Percentiles rank a stretch among this genome's conserved stretches.
These are phyloP conservation scores for Exophiala dermatitidis DNA, from an alignment of 2,329 filamentous ascomycete genomes.

Conservation along the genomic window DNA sequence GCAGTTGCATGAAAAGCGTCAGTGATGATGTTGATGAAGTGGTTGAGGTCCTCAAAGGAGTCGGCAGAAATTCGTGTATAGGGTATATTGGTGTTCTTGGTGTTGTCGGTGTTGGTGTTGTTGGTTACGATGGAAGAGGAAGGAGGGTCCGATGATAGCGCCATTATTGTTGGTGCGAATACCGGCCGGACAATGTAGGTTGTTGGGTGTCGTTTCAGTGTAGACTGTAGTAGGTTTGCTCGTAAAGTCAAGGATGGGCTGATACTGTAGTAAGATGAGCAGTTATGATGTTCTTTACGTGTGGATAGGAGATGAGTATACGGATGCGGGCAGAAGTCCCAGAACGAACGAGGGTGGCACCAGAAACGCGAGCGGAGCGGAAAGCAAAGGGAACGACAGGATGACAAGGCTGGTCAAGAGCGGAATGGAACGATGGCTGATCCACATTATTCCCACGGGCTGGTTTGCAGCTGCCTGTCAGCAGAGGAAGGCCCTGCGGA, in stretches of 20 bases:
- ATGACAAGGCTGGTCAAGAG: not conserved
- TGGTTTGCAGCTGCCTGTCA: not conserved
- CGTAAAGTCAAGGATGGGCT: no score
- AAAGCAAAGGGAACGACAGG: not conserved
- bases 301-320: not conserved
- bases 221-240: no score
- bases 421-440: not conserved
- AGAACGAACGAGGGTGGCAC: no score
- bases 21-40: constrained; percentile 22
- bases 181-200: not conserved
- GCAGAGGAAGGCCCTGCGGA: no score
- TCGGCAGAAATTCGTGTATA: constrained; percentile 9
- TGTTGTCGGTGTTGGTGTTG: not conserved
- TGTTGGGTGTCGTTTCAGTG: no score
- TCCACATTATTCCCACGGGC: not conserved
- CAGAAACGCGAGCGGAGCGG: not conserved
- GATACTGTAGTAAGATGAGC: no score
- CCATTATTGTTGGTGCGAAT: not conserved
- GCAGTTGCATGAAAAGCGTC: constrained; percentile 15
- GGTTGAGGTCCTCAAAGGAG: constrained; percentile 10
- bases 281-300: not conserved
- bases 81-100: not conserved
- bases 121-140: not conserved
- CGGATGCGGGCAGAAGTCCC: not conserved
- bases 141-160: not conserved